Evolutionary conservation across 208 protist genomes (phyloP).

Genomic region (Leishmania mexicana): DNA sequence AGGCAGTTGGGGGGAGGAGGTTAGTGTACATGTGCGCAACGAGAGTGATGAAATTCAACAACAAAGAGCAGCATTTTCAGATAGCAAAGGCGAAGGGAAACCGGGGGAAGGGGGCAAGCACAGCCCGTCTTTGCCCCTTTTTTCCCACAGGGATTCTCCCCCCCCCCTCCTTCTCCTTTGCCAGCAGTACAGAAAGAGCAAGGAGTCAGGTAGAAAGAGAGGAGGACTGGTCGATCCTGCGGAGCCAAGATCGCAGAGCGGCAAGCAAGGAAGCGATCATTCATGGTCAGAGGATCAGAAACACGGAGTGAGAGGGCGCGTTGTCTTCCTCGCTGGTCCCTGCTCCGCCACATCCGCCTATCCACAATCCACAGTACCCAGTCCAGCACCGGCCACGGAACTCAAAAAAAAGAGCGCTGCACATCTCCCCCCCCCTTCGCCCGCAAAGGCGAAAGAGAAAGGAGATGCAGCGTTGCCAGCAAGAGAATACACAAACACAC

Average conservation of each 20-base stretch:
- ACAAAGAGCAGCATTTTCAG: background rate
- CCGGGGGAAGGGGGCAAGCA: background rate
- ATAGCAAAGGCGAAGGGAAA: background rate
- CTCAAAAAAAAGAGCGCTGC: background rate
- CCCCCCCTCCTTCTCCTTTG: background rate
- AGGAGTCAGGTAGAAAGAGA: background rate
- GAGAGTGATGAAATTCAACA: background rate
- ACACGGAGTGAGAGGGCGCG: background rate
- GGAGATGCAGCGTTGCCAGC: conserved; percentile 12
- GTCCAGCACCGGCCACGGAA: background rate
- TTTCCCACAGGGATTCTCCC: background rate
- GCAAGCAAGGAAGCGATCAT: background rate
- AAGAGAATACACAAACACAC: background rate
- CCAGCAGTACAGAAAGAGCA: background rate
- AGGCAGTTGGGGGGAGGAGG: background rate
- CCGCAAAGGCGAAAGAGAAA: conserved; percentile 6
- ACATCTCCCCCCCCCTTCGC: background rate
- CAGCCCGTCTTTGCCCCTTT: background rate
- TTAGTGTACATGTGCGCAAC: background rate
- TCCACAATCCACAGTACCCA: background rate
- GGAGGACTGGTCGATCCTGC: background rate
- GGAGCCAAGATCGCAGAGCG: background rate
- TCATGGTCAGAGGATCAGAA: background rate
- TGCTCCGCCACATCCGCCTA: background rate
- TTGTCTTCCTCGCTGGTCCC: background rate